Evolutionary conservation across 352 stramenopile genomes (phyloP).

Genomic region (Phytopythium kandeliae): DNA sequence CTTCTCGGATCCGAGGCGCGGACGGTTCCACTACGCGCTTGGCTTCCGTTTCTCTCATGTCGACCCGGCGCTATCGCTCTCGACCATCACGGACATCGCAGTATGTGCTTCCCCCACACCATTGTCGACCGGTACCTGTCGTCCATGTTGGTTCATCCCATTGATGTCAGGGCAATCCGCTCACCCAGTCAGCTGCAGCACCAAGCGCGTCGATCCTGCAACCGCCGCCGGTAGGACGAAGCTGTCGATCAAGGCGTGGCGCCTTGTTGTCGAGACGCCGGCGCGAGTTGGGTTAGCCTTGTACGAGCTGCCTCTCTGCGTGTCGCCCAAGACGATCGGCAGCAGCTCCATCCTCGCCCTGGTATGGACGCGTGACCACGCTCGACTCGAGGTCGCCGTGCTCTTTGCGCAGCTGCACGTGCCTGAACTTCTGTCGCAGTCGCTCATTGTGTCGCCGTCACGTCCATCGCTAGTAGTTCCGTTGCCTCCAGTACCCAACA

Average conservation of each 20-base stretch:
- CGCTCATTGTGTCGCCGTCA: not conserved
- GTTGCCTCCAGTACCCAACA: not conserved
- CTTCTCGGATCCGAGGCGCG: slow-evolving; percentile 15
- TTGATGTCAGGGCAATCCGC: not conserved
- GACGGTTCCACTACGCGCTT: slow-evolving; percentile 29
- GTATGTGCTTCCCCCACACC: slow-evolving; percentile 12
- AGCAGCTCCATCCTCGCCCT: slow-evolving; percentile 41
- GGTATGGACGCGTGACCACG: slow-evolving; percentile 24
- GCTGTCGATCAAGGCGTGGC: slow-evolving; percentile 22
- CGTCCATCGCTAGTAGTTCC: not conserved
- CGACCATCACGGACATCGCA: slow-evolving; percentile 19
- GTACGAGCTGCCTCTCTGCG: slow-evolving; percentile 38
- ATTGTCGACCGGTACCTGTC: not conserved
- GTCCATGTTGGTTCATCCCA: not conserved
- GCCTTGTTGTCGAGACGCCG: slow-evolving; percentile 28
- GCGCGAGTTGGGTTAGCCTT: slow-evolving; percentile 37
- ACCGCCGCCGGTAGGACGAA: slow-evolving; percentile 10
- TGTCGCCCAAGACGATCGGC: slow-evolving; percentile 10
- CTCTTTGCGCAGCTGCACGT: slow-evolving; percentile 48
- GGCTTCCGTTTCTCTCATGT: slow-evolving; percentile 21
- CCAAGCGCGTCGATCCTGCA: slow-evolving; percentile 7
- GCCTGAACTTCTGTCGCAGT: slow-evolving; percentile 22
- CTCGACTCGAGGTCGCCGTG: slow-evolving; percentile 30
- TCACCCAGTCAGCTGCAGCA: not conserved
- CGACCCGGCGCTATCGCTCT: slow-evolving; percentile 20